These are phyloP conservation scores for Leccinum incarnatum DNA, from an alignment of 768 basidiomycete species.

Conservation along the genomic window DNA sequence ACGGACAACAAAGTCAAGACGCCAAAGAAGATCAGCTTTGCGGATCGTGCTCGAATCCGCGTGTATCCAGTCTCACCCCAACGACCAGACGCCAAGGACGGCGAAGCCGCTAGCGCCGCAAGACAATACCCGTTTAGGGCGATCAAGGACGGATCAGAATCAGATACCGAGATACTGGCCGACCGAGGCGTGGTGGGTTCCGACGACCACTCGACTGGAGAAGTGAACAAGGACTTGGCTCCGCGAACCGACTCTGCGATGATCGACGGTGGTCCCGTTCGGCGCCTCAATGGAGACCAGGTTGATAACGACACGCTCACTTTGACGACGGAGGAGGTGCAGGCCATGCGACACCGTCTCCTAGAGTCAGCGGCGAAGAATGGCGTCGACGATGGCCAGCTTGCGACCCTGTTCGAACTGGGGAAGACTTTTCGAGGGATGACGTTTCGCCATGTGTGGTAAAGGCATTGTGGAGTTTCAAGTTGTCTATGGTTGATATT, in stretches of 20 bases:
- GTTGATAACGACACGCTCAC: slow-evolving; percentile 9
- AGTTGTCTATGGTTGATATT: not conserved
- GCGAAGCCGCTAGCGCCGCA: not conserved
- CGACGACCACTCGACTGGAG: not conserved
- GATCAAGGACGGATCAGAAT: not conserved
- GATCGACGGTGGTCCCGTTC: not conserved
- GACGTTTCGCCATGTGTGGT: slow-evolving; percentile 27
- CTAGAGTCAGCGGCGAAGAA: slow-evolving; percentile 6
- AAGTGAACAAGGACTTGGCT: not conserved
- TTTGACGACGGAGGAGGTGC: slow-evolving; percentile 19
- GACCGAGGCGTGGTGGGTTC: not conserved
- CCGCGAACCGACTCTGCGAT: not conserved
- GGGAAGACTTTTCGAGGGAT: slow-evolving; percentile 22
- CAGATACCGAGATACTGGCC: not conserved
- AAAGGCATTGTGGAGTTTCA: not conserved
- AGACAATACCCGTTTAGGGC: not conserved
- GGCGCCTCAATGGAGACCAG: not conserved
- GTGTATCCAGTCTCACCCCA: slow-evolving; percentile 18
- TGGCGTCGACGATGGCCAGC: slow-evolving; percentile 3
- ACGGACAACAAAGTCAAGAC: slow-evolving; percentile 16
- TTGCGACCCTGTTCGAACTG: slow-evolving; percentile 21
- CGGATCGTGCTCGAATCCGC: slow-evolving; percentile 21
- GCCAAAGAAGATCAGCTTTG: slow-evolving; percentile 27
- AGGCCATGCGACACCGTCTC: slow-evolving; percentile 14
- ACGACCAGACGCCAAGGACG: not conserved